phyloP scores from a whole-genome alignment of 2,329 filamentous ascomycete species.

The Byssothecium circinans region DNA sequence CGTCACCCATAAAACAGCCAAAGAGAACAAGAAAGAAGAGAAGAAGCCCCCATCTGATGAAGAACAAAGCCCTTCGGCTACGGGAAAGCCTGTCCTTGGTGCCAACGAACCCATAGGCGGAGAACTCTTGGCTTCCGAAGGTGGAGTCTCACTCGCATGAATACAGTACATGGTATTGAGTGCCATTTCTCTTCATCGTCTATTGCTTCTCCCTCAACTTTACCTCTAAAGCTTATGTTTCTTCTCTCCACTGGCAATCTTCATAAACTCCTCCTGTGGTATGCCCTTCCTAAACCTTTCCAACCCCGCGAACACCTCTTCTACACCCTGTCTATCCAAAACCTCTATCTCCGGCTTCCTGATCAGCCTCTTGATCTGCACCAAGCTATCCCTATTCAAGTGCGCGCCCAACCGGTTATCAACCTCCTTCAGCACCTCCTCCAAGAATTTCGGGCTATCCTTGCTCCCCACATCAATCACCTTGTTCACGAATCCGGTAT shows the following conservation, averaged over 20 bases:
- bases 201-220: not conserved
- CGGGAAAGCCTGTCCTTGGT: slow-evolving; percentile 5
- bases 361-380: slow-evolving; percentile 84
- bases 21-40: slow-evolving; percentile 41
- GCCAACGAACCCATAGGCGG: slow-evolving; percentile 29
- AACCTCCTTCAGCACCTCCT: slow-evolving; percentile 74
- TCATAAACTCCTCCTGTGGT: slow-evolving; percentile 86
- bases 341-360: slow-evolving; percentile 70
- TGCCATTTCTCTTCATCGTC: not conserved
- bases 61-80: slow-evolving; percentile 8
- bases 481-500: slow-evolving; percentile 82
- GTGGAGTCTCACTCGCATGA: slow-evolving; percentile 37
- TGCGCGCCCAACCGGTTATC: slow-evolving; percentile 79
- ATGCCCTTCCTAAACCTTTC: slow-evolving; percentile 77
- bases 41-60: slow-evolving; percentile 18
- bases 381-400: slow-evolving; percentile 74
- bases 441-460: slow-evolving; percentile 70
- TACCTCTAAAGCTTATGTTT: slow-evolving; percentile 78
- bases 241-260: slow-evolving; percentile 85
- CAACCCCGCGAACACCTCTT: slow-evolving; percentile 83
- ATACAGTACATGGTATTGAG: not conserved
- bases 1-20: slow-evolving; percentile 42
- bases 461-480: slow-evolving; percentile 64
- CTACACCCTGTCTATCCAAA: slow-evolving; percentile 75
- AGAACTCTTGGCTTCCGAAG: slow-evolving; percentile 36